Evolutionary conservation across 805 yeast species (phyloP).

Genomic region (Lipomyces yamanashiensis): DNA sequence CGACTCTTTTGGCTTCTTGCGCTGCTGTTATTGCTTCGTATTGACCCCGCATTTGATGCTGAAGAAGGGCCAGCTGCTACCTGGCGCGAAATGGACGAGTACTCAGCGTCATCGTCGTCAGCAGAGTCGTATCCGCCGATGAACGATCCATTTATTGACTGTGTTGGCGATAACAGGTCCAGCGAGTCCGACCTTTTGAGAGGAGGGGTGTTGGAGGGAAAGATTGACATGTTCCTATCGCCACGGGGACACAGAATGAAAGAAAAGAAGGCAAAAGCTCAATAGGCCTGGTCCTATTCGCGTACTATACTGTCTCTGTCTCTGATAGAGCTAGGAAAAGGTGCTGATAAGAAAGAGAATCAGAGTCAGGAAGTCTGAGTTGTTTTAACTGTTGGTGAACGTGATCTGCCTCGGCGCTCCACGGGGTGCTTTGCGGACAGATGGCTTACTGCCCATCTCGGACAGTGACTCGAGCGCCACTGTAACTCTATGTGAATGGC

Average conservation of each 20-base stretch:
- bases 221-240: constrained; percentile 2
- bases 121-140: constrained; percentile 25
- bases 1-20: neutral
- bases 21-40: constrained; percentile 3
- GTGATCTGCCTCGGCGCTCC: constrained; percentile 7
- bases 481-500: constrained; percentile 1
- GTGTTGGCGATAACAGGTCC: constrained; percentile 35
- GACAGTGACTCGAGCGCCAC: constrained; percentile 13
- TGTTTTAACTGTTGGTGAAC: neutral
- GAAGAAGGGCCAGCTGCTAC: constrained; percentile 19
- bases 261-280: neutral
- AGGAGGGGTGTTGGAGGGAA: neutral
- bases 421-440: constrained; percentile 6
- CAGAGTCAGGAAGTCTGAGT: neutral
- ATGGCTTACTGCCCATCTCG: constrained; percentile 3
- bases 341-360: neutral
- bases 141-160: constrained; percentile 30
- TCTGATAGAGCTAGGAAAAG: neutral
- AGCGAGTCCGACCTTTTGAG: constrained; percentile 33
- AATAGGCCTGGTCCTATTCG: neutral
- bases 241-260: neutral
- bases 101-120: constrained; percentile 31
- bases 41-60: neutral
- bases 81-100: constrained; percentile 22
- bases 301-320: neutral